Conservation (phyloP, 2,329 filamentous ascomycete genomes). For the Ophiocordyceps camponoti-leonardi region DNA sequence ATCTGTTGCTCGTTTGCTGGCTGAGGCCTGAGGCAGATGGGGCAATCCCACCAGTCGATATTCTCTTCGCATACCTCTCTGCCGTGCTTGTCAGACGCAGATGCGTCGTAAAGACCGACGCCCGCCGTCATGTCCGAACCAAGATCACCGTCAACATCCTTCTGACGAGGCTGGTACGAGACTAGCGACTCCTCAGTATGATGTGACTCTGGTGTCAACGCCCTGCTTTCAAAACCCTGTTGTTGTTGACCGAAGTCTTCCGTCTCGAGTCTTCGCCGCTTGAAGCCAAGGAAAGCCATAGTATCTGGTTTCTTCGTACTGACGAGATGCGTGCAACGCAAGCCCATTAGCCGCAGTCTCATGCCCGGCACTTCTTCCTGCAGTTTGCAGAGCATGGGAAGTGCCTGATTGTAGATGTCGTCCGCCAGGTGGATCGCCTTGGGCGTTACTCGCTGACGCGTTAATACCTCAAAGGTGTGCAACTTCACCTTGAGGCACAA, state of each 20-base stretch:
- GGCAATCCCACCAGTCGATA: constrained; percentile 61
- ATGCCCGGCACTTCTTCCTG: constrained; percentile 69
- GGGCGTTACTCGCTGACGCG: constrained; percentile 60
- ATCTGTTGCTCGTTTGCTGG: constrained; percentile 57
- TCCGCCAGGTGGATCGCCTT: constrained; percentile 57
- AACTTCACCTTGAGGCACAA: constrained; percentile 85
- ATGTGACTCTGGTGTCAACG: constrained; percentile 13
- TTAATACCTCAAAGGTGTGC: constrained; percentile 83
- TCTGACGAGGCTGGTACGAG: constrained; percentile 36
- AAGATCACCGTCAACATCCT: not conserved
- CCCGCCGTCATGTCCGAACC: not conserved
- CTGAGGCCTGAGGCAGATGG: constrained; percentile 69
- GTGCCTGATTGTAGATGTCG: constrained; percentile 64
- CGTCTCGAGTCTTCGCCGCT: constrained; percentile 11
- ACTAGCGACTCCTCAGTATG: constrained; percentile 51
- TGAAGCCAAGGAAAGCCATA: constrained; percentile 62
- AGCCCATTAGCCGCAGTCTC: constrained; percentile 70
- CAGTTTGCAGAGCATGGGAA: constrained; percentile 72
- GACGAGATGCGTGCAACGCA: constrained; percentile 74
- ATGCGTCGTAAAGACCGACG: not conserved
- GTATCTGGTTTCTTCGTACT: constrained; percentile 69
- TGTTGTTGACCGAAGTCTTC: constrained; percentile 4
- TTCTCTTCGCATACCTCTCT: constrained; percentile 31
- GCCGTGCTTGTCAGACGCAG: constrained; percentile 18
- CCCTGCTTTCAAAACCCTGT: constrained; percentile 17